These are phyloP conservation scores for Lentinus brumalis DNA, from an alignment of 768 basidiomycete genomes.

Conservation along the genomic window DNA sequence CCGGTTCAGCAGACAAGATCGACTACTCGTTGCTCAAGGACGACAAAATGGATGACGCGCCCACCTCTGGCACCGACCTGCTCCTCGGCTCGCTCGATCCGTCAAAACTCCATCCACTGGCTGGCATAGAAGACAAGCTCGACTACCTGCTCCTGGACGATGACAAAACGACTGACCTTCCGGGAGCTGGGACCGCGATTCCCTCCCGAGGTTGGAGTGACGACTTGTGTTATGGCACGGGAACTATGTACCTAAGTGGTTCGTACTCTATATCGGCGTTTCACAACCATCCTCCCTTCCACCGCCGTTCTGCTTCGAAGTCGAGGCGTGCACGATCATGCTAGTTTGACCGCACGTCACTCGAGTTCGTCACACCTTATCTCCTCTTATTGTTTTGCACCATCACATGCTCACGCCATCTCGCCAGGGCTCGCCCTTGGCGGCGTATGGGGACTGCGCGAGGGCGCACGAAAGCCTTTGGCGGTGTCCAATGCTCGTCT, in stretches of 20 bases:
- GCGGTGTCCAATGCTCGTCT: constrained; percentile 84
- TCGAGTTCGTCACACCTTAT: constrained; percentile 59
- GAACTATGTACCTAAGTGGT: constrained; percentile 98
- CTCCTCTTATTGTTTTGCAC: constrained; percentile 76
- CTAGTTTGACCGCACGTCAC: constrained; percentile 31
- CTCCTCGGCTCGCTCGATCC: constrained; percentile 90
- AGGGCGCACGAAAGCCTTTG: constrained; percentile 86
- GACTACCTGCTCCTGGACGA: constrained; percentile 97
- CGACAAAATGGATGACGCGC: constrained; percentile 2
- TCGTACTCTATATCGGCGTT: constrained; percentile 55
- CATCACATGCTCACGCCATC: constrained; percentile 76
- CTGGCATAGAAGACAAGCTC: constrained; percentile 87
- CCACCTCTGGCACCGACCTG: constrained; percentile 58
- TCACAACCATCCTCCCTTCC: constrained; percentile 24
- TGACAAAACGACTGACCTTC: constrained; percentile 89
- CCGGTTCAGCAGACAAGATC: constrained; percentile 4
- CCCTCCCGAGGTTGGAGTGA: constrained; percentile 98
- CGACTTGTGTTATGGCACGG: constrained; percentile 98
- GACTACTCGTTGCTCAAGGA: constrained; percentile 13
- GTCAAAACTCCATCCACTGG: constrained; percentile 90
- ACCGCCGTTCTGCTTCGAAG: constrained; percentile 19
- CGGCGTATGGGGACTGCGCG: constrained; percentile 93
- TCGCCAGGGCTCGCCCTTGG: constrained; percentile 89
- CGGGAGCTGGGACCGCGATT: constrained; percentile 88
- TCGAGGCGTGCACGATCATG: constrained; percentile 16